Base-by-base conservation (phyloP, 345 rosid species). In the Lenwebbia sp. region DNA sequence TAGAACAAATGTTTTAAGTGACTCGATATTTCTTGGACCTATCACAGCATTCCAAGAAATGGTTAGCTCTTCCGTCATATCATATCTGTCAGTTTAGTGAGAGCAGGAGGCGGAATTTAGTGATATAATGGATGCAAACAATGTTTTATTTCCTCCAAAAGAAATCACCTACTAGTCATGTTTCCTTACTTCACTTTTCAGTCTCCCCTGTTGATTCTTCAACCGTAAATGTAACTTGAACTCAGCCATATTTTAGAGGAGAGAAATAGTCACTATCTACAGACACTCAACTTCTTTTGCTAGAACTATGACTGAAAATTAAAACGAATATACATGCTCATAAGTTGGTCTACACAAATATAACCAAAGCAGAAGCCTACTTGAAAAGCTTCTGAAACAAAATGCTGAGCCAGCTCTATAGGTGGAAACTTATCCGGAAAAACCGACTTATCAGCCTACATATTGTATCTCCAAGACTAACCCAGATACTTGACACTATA, bases 11-110 rank as follows among this genome's bases (percentile, higher is more conserved):
- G 91, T 74, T 90, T 90, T 94, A 9, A 96, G 95, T n/a, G 94
- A 94, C 86, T 93, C 96, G 28, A 93, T 92, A 84, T 94, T 92
- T 87, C 98, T 92, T 85, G 90, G 91, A 44, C 99, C 98, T 96
- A 89, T 53, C 58, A 86, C 78, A 81, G 78, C n/a, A 55, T 51
- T 21, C 44, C 26, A 22, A 75, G 30, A 62, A 26, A 56, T 23
- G 47, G 40, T 84, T 23, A 84, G 85, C 53, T 57, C 54, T 41
- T 41, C 37, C 37, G 13, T 33, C 44, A 56, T 4, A 82, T 50
- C 56, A 47, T 10, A 82, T 21, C 84, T 83, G 41, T 37, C 60
- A 19, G 2, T 55, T 83, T 23, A 12, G 55, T 3, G 26, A 82
- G 9, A 28, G 25, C 15, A 22, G 2, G 6, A n/a, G 28, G 25